Percentiles rank a stretch among this genome's conserved stretches.
Conservation (phyloP, 2,329 filamentous ascomycete genomes). For the Dactylellina sp. region DNA sequence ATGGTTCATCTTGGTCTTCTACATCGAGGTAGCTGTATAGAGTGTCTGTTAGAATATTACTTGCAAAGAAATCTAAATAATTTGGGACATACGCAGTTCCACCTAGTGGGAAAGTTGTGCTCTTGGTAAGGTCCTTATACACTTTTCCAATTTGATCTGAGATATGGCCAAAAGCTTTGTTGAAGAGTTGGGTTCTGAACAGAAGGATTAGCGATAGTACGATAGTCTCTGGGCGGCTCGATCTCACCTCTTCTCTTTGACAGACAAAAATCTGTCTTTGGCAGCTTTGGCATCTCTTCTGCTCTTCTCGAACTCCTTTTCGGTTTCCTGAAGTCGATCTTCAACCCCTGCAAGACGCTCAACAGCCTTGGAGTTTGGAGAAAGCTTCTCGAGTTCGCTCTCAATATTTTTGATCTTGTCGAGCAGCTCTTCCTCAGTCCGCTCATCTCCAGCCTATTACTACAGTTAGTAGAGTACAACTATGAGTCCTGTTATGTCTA, state of each 20-base stretch:
- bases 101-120: constrained; percentile 90
- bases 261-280: constrained; percentile 82
- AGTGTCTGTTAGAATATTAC: constrained; percentile 14
- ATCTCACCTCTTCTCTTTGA: constrained; percentile 77
- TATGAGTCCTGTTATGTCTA: constrained; percentile 56
- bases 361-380: constrained; percentile 95
- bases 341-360: constrained; percentile 90
- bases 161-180: constrained; percentile 94
- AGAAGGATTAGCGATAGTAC: constrained; percentile 1
- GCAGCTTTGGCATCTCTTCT: constrained; percentile 78
- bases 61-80: background rate
- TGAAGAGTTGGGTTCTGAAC: constrained; percentile 80
- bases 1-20: constrained; percentile 95
- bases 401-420: constrained; percentile 81
- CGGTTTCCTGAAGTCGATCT: constrained; percentile 81
- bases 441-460: constrained; percentile 57
- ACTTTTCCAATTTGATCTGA: constrained; percentile 92
- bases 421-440: constrained; percentile 76
- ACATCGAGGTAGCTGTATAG: constrained; percentile 81
- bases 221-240: background rate
- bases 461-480: constrained; percentile 25
- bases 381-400: constrained; percentile 88
- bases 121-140: constrained; percentile 94
- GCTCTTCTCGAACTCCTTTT: constrained; percentile 89
- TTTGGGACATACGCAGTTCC: constrained; percentile 71